Conservation (phyloP, 257 asterid species). For the Fraxinus cuspidata region DNA sequence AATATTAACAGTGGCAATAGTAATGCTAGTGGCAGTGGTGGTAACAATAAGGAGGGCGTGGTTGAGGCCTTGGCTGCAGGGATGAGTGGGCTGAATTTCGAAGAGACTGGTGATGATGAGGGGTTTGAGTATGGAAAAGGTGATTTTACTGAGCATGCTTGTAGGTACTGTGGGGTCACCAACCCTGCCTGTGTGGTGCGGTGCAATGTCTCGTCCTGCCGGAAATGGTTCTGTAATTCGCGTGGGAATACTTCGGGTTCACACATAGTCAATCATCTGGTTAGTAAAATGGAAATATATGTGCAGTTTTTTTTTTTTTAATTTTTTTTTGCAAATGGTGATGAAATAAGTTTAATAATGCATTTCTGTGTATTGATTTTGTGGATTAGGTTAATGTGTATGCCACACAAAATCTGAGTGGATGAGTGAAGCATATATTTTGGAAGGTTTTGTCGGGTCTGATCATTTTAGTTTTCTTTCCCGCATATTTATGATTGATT, state of each 20-base stretch:
- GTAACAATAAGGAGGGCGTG: conserved; percentile 49
- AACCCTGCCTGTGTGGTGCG: conserved; percentile 95
- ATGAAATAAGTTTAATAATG: neutral
- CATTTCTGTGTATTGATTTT: too few relatives aligned
- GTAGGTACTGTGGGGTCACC: conserved; percentile 87
- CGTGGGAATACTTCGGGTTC: conserved; percentile 99
- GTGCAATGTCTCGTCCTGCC: conserved; percentile 91
- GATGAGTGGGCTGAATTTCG: conserved; percentile 91
- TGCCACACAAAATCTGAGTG: too few relatives aligned
- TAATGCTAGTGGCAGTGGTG: conserved; percentile 19
- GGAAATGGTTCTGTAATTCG: conserved; percentile 97
- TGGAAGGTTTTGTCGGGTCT: too few relatives aligned
- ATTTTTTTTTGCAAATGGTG: neutral
- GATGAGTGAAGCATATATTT: too few relatives aligned
- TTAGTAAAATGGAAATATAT: conserved; percentile 35
- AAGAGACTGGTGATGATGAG: conserved; percentile 92
- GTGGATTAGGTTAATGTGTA: too few relatives aligned
- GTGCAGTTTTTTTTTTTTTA: neutral
- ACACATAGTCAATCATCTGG: conserved; percentile 95
- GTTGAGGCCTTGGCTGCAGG: conserved; percentile 91
- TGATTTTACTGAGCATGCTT: conserved; percentile 85
- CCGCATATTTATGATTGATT: too few relatives aligned
- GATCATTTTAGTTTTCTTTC: too few relatives aligned
- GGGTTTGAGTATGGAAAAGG: conserved; percentile 85
- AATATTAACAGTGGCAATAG: conserved; percentile 31